These are phyloP conservation scores for Eucalyptus curtisii DNA, from an alignment of 345 rosid species.

Conservation along the genomic window DNA sequence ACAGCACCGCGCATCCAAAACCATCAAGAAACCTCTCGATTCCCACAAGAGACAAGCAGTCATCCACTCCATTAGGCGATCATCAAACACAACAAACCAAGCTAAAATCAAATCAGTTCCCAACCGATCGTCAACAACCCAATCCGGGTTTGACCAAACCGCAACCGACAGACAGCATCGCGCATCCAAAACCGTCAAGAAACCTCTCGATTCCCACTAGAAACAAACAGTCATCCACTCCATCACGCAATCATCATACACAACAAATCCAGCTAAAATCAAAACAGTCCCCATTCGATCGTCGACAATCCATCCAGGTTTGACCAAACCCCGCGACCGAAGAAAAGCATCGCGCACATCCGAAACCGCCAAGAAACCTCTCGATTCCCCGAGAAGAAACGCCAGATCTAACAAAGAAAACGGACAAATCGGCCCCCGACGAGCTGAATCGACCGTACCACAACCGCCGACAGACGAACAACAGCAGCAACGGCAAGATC, in stretches of 20 bases:
- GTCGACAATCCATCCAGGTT: background rate
- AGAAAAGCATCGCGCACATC: background rate
- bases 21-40: background rate
- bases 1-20: background rate
- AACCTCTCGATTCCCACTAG: background rate
- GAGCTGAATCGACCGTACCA: background rate
- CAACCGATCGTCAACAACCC: background rate
- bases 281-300: background rate
- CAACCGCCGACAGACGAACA: background rate
- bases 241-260: background rate
- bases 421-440: background rate
- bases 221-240: background rate
- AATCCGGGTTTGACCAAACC: background rate
- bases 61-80: background rate
- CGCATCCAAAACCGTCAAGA: background rate
- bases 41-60: background rate
- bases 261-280: background rate
- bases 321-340: background rate
- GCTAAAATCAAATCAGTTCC: background rate
- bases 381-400: background rate
- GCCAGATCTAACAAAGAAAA: background rate
- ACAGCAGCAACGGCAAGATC: background rate
- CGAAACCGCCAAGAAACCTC: background rate
- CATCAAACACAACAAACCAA: background rate
- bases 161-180: background rate